Conservation (phyloP, 2,329 filamentous ascomycete genomes). For the Neopestalotiopsis sp. region DNA sequence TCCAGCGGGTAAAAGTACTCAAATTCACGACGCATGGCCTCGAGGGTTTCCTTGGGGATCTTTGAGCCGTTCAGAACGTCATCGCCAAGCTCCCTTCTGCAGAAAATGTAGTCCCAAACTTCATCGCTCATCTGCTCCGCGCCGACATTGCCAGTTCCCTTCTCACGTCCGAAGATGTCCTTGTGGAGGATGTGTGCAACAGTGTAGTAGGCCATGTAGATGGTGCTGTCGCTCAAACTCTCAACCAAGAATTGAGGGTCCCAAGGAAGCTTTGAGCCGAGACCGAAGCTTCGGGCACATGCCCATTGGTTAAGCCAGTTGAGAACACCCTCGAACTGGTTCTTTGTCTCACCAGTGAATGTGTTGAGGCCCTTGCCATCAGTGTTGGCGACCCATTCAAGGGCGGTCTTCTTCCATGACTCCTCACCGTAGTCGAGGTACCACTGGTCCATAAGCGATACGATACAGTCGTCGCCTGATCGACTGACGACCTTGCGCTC, state of each 20-base stretch:
- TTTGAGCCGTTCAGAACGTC: conserved; percentile 68
- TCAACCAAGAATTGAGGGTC: conserved; percentile 90
- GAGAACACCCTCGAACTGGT: conserved; percentile 83
- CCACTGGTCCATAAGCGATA: conserved; percentile 91
- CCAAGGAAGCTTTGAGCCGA: conserved; percentile 95
- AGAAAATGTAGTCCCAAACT: conserved; percentile 96
- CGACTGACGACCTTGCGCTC: conserved; percentile 88
- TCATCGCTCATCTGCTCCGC: conserved; percentile 92
- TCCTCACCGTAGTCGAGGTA: conserved; percentile 96
- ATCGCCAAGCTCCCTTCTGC: conserved; percentile 71
- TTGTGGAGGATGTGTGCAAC: conserved; percentile 72
- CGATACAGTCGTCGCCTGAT: conserved; percentile 91
- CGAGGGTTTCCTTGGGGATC: conserved; percentile 75
- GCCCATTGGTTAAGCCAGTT: conserved; percentile 95
- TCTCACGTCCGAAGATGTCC: conserved; percentile 81
- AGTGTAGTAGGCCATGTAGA: conserved; percentile 88
- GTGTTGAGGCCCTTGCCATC: conserved; percentile 75
- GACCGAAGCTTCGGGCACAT: conserved; percentile 86
- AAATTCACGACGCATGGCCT: conserved; percentile 87
- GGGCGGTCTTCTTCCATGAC: conserved; percentile 78
- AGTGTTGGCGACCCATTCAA: conserved; percentile 73
- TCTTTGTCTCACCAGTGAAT: conserved; percentile 77
- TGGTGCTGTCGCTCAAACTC: conserved; percentile 86
- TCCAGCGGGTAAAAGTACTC: conserved; percentile 98
- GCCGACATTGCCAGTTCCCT: conserved; percentile 71